Evolutionary conservation across 257 asterid species (phyloP).

Genomic region (Solanum okadae): DNA sequence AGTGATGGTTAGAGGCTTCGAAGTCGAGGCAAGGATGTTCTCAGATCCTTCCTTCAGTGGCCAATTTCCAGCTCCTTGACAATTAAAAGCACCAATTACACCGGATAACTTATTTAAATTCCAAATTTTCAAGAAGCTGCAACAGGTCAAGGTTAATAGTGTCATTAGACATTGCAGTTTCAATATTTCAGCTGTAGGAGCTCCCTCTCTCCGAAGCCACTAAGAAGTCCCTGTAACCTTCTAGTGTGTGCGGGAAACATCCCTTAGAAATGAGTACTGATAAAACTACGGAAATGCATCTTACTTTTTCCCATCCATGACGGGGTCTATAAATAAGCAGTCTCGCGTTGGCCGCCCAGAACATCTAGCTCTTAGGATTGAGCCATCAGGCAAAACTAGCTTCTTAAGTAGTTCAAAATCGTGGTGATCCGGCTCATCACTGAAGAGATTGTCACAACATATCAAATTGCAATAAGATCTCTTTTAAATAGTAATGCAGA

Average conservation of each 20-base stretch:
- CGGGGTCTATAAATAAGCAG: conserved; percentile 22
- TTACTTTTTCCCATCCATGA: conserved; percentile 42
- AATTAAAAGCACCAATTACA: conserved; percentile 56
- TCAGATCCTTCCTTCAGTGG: conserved; percentile 15
- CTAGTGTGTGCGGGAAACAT: not conserved
- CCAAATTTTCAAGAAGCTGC: conserved; percentile 41
- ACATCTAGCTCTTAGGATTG: conserved; percentile 46
- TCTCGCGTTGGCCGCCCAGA: conserved; percentile 65
- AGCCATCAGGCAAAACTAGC: conserved; percentile 57
- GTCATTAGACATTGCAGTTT: not conserved
- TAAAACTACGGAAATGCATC: not conserved
- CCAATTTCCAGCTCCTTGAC: conserved; percentile 42
- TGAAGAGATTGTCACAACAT: not conserved
- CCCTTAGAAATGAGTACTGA: not conserved
- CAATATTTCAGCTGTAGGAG: not conserved
- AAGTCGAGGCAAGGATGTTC: not conserved
- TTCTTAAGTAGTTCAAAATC: conserved; percentile 51
- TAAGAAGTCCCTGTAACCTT: not conserved
- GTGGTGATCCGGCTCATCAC: conserved; percentile 49
- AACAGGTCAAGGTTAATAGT: not conserved
- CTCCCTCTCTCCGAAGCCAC: not conserved
- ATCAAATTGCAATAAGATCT: not conserved
- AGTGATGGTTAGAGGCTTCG: not conserved
- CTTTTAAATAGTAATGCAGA: not conserved
- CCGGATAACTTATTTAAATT: conserved; percentile 56